Evolutionary conservation across 2,329 filamentous ascomycete genomes (phyloP), one percentile per base, ranked within the genome.

Genomic region (Stachybotrys elegans): DNA sequence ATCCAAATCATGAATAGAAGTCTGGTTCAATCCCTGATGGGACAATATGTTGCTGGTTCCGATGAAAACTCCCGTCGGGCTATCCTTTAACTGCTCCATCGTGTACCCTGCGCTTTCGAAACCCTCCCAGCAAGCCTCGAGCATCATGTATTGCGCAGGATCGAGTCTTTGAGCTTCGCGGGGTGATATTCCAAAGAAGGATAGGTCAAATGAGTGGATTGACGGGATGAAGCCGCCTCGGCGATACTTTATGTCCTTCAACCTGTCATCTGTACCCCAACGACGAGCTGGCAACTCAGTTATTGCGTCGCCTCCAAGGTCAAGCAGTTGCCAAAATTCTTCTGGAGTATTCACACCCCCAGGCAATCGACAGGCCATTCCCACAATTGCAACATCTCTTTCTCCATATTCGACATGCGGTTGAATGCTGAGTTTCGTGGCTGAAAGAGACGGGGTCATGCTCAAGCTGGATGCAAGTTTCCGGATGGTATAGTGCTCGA

Each of bases 101-200:
- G 70, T 69, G 22, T 73, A 66, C 16, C 71, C 71, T 2, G 70
- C 70, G 31, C 67, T 70, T 50, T 76, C 72, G 21, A 76, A 61
- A 0, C 68, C 70, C 52, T 76, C 72, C 50, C 70, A 76, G 3
- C 69, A 68, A 43, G 68, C 70, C 52, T 76, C 72, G 4, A 75
- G 60, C 40, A 73, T 59, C 13, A 75, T 54, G 0, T 69, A 63
- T 47, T 75, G 71, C 45, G 72, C 67, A 1, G 72, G 72, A 37
- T 76, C 73, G 63, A 76, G 67, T 1, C 67, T 66, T 35, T 59
- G 61, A 31, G 65, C 70, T 52, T 73, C 69, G 44, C 69, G 69
- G 43, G 70, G 67, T 1, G 70, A 71, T 21, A 73, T 55, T 38
- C 63, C 67, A 51, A 75, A 73, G 50, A 73, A 73, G 0, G 67